These are phyloP conservation scores for Lanmaoa pseudosensibilis DNA, from an alignment of 768 basidiomycete genomes.

Conservation along the genomic window DNA sequence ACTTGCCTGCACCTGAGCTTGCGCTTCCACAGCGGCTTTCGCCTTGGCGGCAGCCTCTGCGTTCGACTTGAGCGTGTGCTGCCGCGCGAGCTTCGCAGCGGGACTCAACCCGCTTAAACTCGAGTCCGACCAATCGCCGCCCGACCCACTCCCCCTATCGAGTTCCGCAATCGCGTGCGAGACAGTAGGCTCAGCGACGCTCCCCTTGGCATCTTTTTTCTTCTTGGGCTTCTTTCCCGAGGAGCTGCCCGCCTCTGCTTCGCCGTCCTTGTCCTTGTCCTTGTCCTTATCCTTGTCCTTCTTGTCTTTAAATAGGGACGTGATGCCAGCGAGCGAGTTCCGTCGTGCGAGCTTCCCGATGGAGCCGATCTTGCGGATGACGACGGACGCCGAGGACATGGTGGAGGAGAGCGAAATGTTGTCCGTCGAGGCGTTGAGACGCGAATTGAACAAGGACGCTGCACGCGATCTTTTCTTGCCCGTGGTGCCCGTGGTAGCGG, in stretches of 20 bases:
- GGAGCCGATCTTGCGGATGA: conserved; percentile 92
- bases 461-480: conserved; percentile 72
- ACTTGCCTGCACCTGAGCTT: conserved; percentile 24
- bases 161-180: conserved; percentile 85
- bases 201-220: conserved; percentile 61
- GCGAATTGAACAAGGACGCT: conserved; percentile 81
- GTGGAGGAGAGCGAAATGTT: conserved; percentile 95
- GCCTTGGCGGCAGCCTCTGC: conserved; percentile 48
- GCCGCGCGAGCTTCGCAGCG: conserved; percentile 84
- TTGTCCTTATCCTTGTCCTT: conserved; percentile 42
- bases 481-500: conserved; percentile 31
- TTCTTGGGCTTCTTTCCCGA: conserved; percentile 47
- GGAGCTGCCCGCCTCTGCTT: conserved; percentile 25
- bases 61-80: conserved; percentile 88
- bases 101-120: conserved; percentile 79
- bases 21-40: conserved; percentile 33
- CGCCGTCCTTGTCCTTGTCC: conserved; percentile 44
- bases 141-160: conserved; percentile 50
- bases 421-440: conserved; percentile 85
- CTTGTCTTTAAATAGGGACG: conserved; percentile 91
- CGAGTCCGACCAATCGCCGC: conserved; percentile 56
- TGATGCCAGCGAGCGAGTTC: conserved; percentile 88
- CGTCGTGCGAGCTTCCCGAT: conserved; percentile 87
- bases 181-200: conserved; percentile 66
- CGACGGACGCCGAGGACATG: conserved; percentile 91